Percentiles rank a stretch among this genome's conserved stretches.
Evolutionary conservation across 75 land plant genomes (phyloP).

Genomic region (Cryptomeria japonica): DNA sequence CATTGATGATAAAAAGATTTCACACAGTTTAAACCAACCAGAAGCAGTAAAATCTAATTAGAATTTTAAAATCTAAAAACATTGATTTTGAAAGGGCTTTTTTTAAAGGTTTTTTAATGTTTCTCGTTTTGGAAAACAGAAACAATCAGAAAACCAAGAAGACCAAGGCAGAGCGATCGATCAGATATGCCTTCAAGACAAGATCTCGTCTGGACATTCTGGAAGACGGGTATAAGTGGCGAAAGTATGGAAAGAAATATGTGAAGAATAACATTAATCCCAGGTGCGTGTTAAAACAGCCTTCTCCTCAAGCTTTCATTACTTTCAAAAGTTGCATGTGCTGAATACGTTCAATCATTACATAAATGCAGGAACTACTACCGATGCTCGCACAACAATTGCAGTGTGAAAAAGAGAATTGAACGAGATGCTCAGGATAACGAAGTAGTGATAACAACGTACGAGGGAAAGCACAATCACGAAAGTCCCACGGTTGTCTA

Average conservation of each 20-base stretch:
- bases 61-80: no score
- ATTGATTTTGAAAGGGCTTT: background rate
- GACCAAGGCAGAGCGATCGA: background rate
- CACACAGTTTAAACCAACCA: background rate
- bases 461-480: slow-evolving; percentile 70
- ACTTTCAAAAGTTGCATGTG: slow-evolving; percentile 19
- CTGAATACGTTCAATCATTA: background rate
- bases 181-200: slow-evolving; percentile 44
- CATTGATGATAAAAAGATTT: no score
- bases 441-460: slow-evolving; percentile 65
- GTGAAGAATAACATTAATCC: slow-evolving; percentile 74
- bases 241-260: slow-evolving; percentile 73
- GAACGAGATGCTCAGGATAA: slow-evolving; percentile 53
- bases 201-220: slow-evolving; percentile 50
- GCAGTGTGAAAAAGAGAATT: slow-evolving; percentile 67
- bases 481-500: slow-evolving; percentile 31
- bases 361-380: slow-evolving; percentile 50
- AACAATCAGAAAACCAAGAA: background rate
- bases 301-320: background rate
- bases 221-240: slow-evolving; percentile 76
- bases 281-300: slow-evolving; percentile 30
- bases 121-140: background rate
- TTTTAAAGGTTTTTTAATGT: background rate
- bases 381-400: slow-evolving; percentile 44
- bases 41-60: no score